Percentiles rank a stretch among this genome's conserved stretches.
phyloP scores from a whole-genome alignment of 306 rosid species.

The Inga oerstediana region DNA sequence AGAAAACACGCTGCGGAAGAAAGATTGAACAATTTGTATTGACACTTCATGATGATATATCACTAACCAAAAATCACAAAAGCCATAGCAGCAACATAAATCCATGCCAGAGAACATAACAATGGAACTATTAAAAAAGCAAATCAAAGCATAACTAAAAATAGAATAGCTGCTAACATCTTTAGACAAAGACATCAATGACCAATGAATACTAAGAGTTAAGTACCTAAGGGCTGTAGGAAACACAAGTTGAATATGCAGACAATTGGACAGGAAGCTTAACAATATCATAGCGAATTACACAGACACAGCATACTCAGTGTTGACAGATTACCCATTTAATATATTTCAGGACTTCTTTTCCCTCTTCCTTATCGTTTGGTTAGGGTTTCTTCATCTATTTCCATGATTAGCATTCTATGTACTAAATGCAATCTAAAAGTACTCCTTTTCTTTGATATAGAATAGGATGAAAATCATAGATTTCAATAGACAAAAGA shows the following conservation, averaged over 20 bases:
- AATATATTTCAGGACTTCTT: neutral
- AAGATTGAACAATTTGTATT: neutral
- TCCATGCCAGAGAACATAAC: conserved; percentile 5
- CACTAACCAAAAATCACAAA: neutral
- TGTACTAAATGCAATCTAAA: neutral
- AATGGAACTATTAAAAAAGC: neutral
- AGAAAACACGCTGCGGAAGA: neutral
- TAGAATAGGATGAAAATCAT: neutral
- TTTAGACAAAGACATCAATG: neutral
- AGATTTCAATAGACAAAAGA: neutral
- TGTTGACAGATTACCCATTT: neutral
- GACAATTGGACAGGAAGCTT: neutral
- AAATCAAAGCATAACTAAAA: neutral
- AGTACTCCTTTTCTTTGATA: neutral
- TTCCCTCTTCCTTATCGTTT: neutral
- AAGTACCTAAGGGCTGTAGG: conserved; percentile 6
- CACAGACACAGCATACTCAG: neutral
- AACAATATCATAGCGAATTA: neutral
- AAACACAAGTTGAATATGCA: conserved; percentile 3
- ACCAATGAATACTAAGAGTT: neutral
- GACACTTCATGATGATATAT: neutral
- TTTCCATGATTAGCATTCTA: neutral
- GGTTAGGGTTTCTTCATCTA: neutral
- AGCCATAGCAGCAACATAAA: neutral
- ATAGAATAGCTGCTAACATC: neutral